Percentiles rank a stretch among this genome's conserved stretches.
phyloP scores from a whole-genome alignment of 2,329 filamentous ascomycete species.

The Penicillium crustosum region DNA sequence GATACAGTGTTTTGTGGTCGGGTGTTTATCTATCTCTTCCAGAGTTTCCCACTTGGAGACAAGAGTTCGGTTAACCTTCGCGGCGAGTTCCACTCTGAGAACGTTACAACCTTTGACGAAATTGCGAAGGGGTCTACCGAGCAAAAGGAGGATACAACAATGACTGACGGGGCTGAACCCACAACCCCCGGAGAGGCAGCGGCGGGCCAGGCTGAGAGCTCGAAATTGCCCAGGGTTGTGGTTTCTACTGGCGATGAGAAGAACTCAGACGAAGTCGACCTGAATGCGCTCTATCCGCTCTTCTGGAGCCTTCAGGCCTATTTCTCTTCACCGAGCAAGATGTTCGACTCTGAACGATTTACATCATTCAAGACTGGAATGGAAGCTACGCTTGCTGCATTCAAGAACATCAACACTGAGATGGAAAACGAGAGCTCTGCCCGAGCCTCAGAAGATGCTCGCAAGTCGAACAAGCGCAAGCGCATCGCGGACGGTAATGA shows the following conservation, averaged over 20 bases:
- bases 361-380: constrained; percentile 62
- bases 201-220: constrained; percentile 21
- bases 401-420: constrained; percentile 68
- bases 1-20: constrained; percentile 96
- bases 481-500: constrained; percentile 61
- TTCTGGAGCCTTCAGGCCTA: constrained; percentile 93
- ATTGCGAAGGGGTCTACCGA: constrained; percentile 39
- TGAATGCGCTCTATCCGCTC: constrained; percentile 76
- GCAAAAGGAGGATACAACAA: constrained; percentile 64
- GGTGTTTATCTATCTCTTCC: constrained; percentile 98
- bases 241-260: constrained; percentile 25
- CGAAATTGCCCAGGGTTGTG: constrained; percentile 28
- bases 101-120: constrained; percentile 81
- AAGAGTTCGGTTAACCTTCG: constrained; percentile 96
- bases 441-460: constrained; percentile 63
- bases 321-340: constrained; percentile 83
- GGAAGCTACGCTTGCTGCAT: constrained; percentile 66
- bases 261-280: constrained; percentile 54
- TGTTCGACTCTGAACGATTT: constrained; percentile 74
- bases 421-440: constrained; percentile 63
- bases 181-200: constrained; percentile 35
- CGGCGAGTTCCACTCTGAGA: constrained; percentile 94
- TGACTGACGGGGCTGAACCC: constrained; percentile 41
- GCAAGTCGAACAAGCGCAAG: constrained; percentile 70
- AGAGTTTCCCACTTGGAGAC: constrained; percentile 94